Base-by-base conservation (phyloP, 306 rosid species). In the Vigna hirtella region DNA sequence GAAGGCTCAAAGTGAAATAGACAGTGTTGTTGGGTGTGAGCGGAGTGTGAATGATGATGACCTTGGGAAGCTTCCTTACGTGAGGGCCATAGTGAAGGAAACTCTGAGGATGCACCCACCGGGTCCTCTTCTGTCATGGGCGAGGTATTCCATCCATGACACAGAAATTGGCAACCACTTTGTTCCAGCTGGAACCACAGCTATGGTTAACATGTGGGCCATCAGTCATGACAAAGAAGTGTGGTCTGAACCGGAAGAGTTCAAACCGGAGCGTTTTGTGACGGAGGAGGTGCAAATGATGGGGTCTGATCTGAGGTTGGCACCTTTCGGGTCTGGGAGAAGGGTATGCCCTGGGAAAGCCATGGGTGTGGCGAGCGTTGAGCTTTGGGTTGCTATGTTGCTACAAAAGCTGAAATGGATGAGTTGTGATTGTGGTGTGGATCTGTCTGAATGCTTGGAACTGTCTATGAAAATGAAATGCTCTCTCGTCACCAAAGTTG, bases 61-160 rank as follows among this genome's bases (percentile, higher is more conserved):
- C 87, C 85, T 93, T 70, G 85, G 85, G 0, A 86, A 86, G n/a
- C 91, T 93, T n/a, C 87, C 80, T 12, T 93, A 89, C 65, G 84
- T 93, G 22, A 83, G 74, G 8, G 93, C 84, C 86, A 83, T 93
- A 15, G 96, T 93, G 57, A 93, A 90, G 74, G 97, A 93, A 85
- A 81, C 91, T 36, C 69, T 93, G n/a, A 85, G 98, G 81, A 75
- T 88, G 86, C 98, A 93, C 83, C 94, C 98, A 9, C 98, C 98
- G 0, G 98, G 98, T 0, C 98, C 98, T 0, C 93, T 93, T 7
- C 88, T 93, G 16, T 93, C 96, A 1, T 93, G 98, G 98, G 98
- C 98, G 1, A 70, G 98, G 45, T 90, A 89, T 0, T 88, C 98
- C 42, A 73, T 91, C 62, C 87, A 88, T 1, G 98, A 91, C 84